Percentiles rank a stretch among this genome's conserved stretches.
These are phyloP conservation scores for Penium margaritaceum DNA, from an alignment of 139 green algal genomes.

Conservation along the genomic window DNA sequence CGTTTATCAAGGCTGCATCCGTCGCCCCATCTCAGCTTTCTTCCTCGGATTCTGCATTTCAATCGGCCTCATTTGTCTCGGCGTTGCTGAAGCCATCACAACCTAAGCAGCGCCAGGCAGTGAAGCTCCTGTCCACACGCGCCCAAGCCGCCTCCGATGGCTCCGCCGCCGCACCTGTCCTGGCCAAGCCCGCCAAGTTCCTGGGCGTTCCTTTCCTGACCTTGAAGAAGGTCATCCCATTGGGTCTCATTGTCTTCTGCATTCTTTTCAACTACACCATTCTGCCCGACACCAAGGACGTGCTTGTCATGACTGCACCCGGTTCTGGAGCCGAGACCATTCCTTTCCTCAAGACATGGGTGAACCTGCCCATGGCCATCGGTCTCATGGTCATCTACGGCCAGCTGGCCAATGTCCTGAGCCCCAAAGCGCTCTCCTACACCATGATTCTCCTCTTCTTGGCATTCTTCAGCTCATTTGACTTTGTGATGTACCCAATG, in stretches of 20 bases:
- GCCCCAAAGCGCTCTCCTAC: slow-evolving; percentile 86
- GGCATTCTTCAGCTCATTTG: slow-evolving; percentile 90
- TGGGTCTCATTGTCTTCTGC: slow-evolving; percentile 93
- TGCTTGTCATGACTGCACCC: slow-evolving; percentile 94
- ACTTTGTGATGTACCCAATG: slow-evolving; percentile 89
- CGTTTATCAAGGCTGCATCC: no score
- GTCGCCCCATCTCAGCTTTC: no score
- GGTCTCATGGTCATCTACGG: slow-evolving; percentile 85
- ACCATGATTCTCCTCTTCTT: slow-evolving; percentile 96
- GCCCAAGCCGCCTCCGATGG: no score
- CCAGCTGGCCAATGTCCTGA: slow-evolving; percentile 88
- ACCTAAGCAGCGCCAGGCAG: no score
- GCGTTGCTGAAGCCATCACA: no score
- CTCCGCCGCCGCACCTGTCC: no score
- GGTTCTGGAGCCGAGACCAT: slow-evolving; percentile 85
- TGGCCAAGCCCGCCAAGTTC: background rate
- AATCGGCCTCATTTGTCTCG: no score
- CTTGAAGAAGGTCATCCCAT: slow-evolving; percentile 71
- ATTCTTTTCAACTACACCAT: slow-evolving; percentile 99
- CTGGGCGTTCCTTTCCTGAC: background rate
- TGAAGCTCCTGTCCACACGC: no score
- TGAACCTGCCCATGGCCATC: slow-evolving; percentile 54
- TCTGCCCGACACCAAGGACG: slow-evolving; percentile 90
- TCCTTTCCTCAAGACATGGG: slow-evolving; percentile 72
- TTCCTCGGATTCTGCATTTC: no score